Evolutionary conservation across 2,329 filamentous ascomycete species (phyloP), one percentile per base, ranked within the genome.

Genomic region (Colletotrichum musae): DNA sequence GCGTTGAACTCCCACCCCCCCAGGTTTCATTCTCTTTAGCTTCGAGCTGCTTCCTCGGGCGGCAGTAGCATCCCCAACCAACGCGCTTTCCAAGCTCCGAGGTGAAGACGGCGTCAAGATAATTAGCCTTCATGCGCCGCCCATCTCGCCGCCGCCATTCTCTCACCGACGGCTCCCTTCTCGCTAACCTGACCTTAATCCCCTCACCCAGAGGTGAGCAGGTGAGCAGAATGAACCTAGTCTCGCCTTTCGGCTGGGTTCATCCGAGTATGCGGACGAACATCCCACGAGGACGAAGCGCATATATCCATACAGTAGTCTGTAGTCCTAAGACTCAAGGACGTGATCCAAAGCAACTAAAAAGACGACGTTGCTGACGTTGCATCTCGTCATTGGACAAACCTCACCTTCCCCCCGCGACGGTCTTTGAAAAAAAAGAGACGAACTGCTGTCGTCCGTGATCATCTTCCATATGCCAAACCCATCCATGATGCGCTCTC

Each of bases 91-190:
- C 36, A 41, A 24, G 39, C 7, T 54, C 28, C 18, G 39, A 16
- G 53, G 53, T n/a, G 51, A 36, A 21, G 52, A 56, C 52, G 52
- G 32, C 41, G 32, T 24, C 21, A 39, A 32, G 32, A 36, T 36
- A 2, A 10, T 36, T 36, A 36, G 32, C 32, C 32, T 36, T 10
- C 21, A 24, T 24, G 32, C 10, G 32, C 32, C 32, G 32, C 7
- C 9, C 32, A 4, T n/a, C 36, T 9, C 36, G 36, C 36, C 36
- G 36, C 13, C 7, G 36, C 4, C 21, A 4, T 24, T 24, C 21
- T 4, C 21, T 39, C 36, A 39, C 36, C 36, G 36, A 39, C 36
- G 36, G 36, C 13, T 39, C 4, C 36, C 13, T 39, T 13, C 21
- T 32, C 28, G 28, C 28, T 32, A 36, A 36, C 2, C 32, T 36